Conservation (phyloP, 371 early-diverging fungal genomes). For the Polyrhizophydium stewartii region DNA sequence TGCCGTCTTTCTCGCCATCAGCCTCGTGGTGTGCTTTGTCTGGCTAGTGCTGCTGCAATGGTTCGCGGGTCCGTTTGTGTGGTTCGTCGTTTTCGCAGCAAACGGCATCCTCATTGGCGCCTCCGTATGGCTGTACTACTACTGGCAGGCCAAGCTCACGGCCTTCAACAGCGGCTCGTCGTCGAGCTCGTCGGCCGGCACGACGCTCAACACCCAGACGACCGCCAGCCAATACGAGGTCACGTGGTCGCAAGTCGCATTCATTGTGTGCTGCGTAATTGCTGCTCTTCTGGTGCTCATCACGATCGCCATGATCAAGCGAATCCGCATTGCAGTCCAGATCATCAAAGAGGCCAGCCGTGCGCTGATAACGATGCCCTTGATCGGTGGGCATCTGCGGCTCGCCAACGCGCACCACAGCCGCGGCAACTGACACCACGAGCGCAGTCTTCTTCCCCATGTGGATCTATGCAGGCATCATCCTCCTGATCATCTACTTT, state of each 20-base stretch:
- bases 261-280: slow-evolving; percentile 7
- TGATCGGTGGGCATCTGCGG: background rate
- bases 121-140: slow-evolving; percentile 21
- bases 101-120: slow-evolving; percentile 10
- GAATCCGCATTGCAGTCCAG: slow-evolving; percentile 32
- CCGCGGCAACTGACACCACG: too few relatives aligned
- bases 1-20: slow-evolving; percentile 7
- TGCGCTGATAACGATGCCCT: slow-evolving; percentile 15
- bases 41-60: slow-evolving; percentile 15
- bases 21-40: slow-evolving; percentile 15
- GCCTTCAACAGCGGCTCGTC: background rate
- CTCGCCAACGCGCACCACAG: too few relatives aligned
- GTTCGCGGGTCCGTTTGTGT: slow-evolving; percentile 16
- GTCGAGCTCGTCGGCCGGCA: background rate
- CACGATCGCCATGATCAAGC: slow-evolving; percentile 8
- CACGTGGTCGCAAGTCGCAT: background rate
- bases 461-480: slow-evolving; percentile 11
- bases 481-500: slow-evolving; percentile 26
- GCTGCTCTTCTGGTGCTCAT: slow-evolving; percentile 8
- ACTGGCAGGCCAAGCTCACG: slow-evolving; percentile 8
- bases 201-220: background rate
- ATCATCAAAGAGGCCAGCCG: slow-evolving; percentile 29
- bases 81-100: slow-evolving; percentile 12
- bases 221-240: slow-evolving; percentile 5
- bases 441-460: slow-evolving; percentile 12